These are phyloP conservation scores for Gastrodia elata DNA, from an alignment of 106 monocot genomes.

Conservation along the genomic window DNA sequence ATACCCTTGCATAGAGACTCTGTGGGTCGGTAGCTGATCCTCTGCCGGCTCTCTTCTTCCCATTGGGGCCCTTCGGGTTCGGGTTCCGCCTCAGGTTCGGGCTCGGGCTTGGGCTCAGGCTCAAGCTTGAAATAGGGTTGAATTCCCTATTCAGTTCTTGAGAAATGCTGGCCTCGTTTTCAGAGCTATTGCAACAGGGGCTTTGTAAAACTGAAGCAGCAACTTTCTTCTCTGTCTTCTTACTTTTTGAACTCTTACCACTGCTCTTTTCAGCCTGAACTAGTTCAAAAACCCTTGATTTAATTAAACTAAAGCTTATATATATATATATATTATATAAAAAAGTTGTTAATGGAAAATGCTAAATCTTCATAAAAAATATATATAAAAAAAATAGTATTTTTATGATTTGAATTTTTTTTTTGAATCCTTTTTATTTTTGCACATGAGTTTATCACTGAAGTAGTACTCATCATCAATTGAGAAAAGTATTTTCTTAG, in stretches of 20 bases:
- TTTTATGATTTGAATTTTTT: too few relatives aligned
- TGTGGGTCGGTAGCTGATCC: conserved; percentile 56
- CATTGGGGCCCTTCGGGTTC: conserved; percentile 7
- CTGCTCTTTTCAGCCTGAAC: conserved; percentile 20
- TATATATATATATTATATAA: too few relatives aligned
- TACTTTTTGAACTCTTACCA: conserved; percentile 14
- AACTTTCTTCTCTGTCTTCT: conserved; percentile 25
- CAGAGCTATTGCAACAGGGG: conserved; percentile 38
- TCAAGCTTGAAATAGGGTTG: not conserved
- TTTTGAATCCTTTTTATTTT: too few relatives aligned
- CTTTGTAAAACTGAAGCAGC: conserved; percentile 10
- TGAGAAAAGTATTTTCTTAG: too few relatives aligned
- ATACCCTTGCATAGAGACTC: conserved; percentile 63
- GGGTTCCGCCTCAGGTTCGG: not conserved
- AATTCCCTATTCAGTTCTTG: conserved; percentile 17
- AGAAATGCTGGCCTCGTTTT: conserved; percentile 33
- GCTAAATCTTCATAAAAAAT: too few relatives aligned
- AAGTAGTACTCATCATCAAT: too few relatives aligned
- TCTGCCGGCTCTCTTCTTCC: conserved; percentile 33
- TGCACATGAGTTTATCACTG: too few relatives aligned
- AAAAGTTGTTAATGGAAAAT: too few relatives aligned
- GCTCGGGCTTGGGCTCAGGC: conserved; percentile 2
- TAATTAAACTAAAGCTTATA: not conserved
- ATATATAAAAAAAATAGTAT: too few relatives aligned
- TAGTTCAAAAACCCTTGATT: not conserved